Conservation (phyloP, 441 rosid genomes). For the Pelargonium citronellum region DNA sequence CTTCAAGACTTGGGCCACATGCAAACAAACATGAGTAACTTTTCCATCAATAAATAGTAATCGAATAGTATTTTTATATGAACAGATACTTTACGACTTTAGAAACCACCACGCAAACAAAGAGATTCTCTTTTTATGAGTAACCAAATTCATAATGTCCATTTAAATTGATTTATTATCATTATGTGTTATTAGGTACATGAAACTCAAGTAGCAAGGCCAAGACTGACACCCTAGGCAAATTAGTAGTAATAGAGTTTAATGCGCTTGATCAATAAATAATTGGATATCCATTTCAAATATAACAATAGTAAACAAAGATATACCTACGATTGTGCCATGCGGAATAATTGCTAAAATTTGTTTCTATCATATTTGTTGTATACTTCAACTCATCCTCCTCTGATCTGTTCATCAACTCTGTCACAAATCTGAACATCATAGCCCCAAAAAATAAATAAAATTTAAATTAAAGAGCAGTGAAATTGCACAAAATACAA, state of each 20-base stretch:
- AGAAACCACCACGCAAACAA: not conserved
- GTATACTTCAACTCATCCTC: conserved; percentile 75
- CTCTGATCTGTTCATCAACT: conserved; percentile 55
- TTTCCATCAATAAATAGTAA: not conserved
- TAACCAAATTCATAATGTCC: too few relatives aligned
- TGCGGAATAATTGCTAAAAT: conserved; percentile 90
- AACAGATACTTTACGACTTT: not conserved
- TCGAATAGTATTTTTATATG: not conserved
- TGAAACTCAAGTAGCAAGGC: not conserved
- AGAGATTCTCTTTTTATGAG: too few relatives aligned
- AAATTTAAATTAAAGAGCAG: not conserved
- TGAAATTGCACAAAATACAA: not conserved
- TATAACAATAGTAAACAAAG: not conserved
- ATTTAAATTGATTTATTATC: too few relatives aligned
- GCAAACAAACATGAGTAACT: too few relatives aligned
- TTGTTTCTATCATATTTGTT: conserved; percentile 45
- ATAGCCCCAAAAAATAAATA: not conserved
- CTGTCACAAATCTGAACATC: conserved; percentile 57
- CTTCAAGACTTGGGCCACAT: too few relatives aligned
- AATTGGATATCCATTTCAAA: not conserved
- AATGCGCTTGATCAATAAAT: not conserved
- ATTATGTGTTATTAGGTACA: not conserved
- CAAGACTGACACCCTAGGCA: not conserved
- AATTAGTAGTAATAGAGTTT: too few relatives aligned
- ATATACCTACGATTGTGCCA: conserved; percentile 92